phyloP scores from a whole-genome alignment of 192 early-diverging fungal species.

The Haplosporangium gracile region DNA sequence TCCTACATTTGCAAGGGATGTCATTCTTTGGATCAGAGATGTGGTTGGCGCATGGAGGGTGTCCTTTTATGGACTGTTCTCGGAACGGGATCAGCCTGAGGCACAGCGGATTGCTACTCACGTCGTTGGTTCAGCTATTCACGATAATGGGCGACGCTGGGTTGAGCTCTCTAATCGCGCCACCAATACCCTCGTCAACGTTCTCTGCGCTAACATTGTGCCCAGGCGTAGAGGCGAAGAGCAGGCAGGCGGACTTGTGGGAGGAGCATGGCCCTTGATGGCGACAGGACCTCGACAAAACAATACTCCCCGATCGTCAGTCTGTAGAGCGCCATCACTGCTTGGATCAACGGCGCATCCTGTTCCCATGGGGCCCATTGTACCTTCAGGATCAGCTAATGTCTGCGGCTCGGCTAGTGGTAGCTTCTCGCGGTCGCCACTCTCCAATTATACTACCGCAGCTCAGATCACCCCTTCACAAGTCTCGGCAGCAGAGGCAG shows the following conservation, averaged over 20 bases:
- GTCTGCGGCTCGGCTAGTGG: background rate
- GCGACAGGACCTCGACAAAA: slow-evolving; percentile 41
- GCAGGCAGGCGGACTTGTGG: slow-evolving; percentile 48
- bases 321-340: slow-evolving; percentile 44
- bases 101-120: slow-evolving; percentile 53
- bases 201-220: slow-evolving; percentile 51
- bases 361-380: slow-evolving; percentile 34
- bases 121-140: slow-evolving; percentile 50
- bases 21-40: slow-evolving; percentile 57
- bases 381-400: slow-evolving; percentile 3
- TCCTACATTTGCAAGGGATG: slow-evolving; percentile 51
- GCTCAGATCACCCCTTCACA: background rate
- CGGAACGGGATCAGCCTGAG: slow-evolving; percentile 47
- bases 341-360: slow-evolving; percentile 51
- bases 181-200: slow-evolving; percentile 53
- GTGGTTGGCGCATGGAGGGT: slow-evolving; percentile 55
- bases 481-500: background rate
- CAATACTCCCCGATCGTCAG: slow-evolving; percentile 1
- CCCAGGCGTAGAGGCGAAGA: slow-evolving; percentile 43
- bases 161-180: slow-evolving; percentile 50
- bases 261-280: slow-evolving; percentile 56
- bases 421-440: background rate
- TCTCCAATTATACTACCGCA: background rate
- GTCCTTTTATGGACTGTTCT: slow-evolving; percentile 47
- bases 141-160: slow-evolving; percentile 52